A percentile compares a stretch with the other conserved stretches of the same genome.
Conservation (phyloP, 768 basidiomycete genomes). For the Dacryopinax primogenitus region DNA sequence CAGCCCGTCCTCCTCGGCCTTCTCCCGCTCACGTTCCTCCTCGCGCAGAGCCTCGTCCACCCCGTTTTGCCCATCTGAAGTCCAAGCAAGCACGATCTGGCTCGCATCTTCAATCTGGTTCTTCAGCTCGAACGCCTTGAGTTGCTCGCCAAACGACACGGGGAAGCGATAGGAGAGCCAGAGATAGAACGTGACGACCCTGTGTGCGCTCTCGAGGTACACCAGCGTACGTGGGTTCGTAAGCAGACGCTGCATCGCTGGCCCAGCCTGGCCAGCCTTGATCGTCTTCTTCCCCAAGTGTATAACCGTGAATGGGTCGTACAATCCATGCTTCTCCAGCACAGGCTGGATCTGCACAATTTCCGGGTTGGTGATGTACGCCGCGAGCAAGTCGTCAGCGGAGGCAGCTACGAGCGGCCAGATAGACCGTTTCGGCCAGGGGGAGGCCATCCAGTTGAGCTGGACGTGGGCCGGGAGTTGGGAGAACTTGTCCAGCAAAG, state of each 20-base stretch:
- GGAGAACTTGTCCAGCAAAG: not conserved
- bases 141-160: constrained; percentile 50
- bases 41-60: not conserved
- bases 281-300: not conserved
- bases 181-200: constrained; percentile 59
- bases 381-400: not conserved
- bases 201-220: constrained; percentile 62
- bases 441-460: not conserved
- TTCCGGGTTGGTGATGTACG: constrained; percentile 6
- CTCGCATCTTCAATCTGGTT: constrained; percentile 50
- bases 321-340: constrained; percentile 10
- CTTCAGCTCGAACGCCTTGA: constrained; percentile 43
- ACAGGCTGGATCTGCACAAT: constrained; percentile 15
- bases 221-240: constrained; percentile 16
- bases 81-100: constrained; percentile 34
- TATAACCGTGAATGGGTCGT: constrained; percentile 2
- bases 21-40: not conserved
- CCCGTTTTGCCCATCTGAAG: not conserved
- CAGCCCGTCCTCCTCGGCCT: not conserved
- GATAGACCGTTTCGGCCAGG: not conserved
- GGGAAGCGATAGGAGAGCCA: constrained; percentile 69
- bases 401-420: not conserved
- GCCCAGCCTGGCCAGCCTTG: not conserved
- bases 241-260: not conserved
- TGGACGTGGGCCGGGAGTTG: not conserved